These are phyloP conservation scores for Hordeum pubiflorum DNA, from an alignment of 202 grass and related monocot species.

Conservation along the genomic window DNA sequence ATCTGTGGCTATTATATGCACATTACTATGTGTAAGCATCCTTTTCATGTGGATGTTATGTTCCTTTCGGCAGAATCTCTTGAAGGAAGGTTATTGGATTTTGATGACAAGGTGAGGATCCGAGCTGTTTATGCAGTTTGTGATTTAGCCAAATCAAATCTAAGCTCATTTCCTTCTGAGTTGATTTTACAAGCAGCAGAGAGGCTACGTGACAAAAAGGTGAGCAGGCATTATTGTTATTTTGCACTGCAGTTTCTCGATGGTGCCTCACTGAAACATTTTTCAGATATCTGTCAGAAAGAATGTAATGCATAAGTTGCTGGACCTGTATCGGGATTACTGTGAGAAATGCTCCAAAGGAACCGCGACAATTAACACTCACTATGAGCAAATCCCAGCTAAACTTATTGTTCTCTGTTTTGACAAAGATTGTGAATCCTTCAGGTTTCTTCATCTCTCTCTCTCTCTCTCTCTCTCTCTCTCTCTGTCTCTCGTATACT, in stretches of 20 bases:
- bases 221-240: slow-evolving; percentile 33
- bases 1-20: slow-evolving; percentile 5
- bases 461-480: background rate
- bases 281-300: slow-evolving; percentile 82
- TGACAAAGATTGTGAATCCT: slow-evolving; percentile 61
- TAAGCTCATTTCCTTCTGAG: slow-evolving; percentile 59
- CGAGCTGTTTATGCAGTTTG: slow-evolving; percentile 78
- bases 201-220: slow-evolving; percentile 86
- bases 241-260: slow-evolving; percentile 6
- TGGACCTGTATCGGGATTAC: slow-evolving; percentile 77
- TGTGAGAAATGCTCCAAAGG: slow-evolving; percentile 81
- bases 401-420: slow-evolving; percentile 70
- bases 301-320: slow-evolving; percentile 67
- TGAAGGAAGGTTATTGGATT: slow-evolving; percentile 78
- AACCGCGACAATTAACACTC: slow-evolving; percentile 32
- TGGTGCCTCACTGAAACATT: slow-evolving; percentile 16
- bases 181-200: slow-evolving; percentile 48
- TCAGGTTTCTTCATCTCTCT: slow-evolving; percentile 44
- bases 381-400: slow-evolving; percentile 86
- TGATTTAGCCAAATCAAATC: slow-evolving; percentile 78
- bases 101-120: slow-evolving; percentile 92
- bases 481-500: background rate
- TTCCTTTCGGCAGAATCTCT: slow-evolving; percentile 45
- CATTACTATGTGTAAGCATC: slow-evolving; percentile 14
- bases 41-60: slow-evolving; percentile 24